Evolutionary conservation across 2,329 filamentous ascomycete species (phyloP).

Genomic region (Aspergillus tanneri): DNA sequence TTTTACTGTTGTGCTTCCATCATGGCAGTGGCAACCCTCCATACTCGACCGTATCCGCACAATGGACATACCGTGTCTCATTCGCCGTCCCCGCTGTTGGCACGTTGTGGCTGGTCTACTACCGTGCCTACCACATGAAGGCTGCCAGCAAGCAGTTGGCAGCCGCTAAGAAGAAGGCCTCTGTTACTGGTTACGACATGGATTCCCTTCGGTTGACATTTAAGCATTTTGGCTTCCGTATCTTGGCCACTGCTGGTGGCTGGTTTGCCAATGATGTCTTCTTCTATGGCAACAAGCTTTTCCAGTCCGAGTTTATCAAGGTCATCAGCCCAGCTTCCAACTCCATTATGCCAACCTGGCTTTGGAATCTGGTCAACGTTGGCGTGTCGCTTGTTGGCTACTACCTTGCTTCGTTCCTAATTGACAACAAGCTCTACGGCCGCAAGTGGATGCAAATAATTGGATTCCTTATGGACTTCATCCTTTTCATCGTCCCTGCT

Average conservation of each 20-base stretch:
- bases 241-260: slow-evolving; percentile 79
- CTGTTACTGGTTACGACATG: slow-evolving; percentile 91
- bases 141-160: slow-evolving; percentile 79
- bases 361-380: slow-evolving; percentile 91
- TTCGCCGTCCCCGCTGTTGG: slow-evolving; percentile 89
- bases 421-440: slow-evolving; percentile 95
- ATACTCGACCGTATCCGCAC: slow-evolving; percentile 73
- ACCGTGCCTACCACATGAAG: slow-evolving; percentile 92
- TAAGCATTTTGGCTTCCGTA: slow-evolving; percentile 78
- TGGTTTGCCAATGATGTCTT: slow-evolving; percentile 99
- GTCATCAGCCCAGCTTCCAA: slow-evolving; percentile 69
- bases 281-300: slow-evolving; percentile 99
- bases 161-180: slow-evolving; percentile 77
- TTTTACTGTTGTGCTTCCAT: slow-evolving; percentile 86
- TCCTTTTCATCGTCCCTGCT: slow-evolving; percentile 88
- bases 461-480: slow-evolving; percentile 88
- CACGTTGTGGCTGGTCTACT: slow-evolving; percentile 93
- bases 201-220: slow-evolving; percentile 76
- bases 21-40: slow-evolving; percentile 71
- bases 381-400: slow-evolving; percentile 83
- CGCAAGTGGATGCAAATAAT: slow-evolving; percentile 95
- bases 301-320: slow-evolving; percentile 85
- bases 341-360: slow-evolving; percentile 82
- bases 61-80: slow-evolving; percentile 89
- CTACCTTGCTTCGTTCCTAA: slow-evolving; percentile 82